Percentiles rank a stretch among this genome's conserved stretches.
These are phyloP conservation scores for Fusarium sp. DNA, from an alignment of 2,329 filamentous ascomycete genomes.

Conservation along the genomic window DNA sequence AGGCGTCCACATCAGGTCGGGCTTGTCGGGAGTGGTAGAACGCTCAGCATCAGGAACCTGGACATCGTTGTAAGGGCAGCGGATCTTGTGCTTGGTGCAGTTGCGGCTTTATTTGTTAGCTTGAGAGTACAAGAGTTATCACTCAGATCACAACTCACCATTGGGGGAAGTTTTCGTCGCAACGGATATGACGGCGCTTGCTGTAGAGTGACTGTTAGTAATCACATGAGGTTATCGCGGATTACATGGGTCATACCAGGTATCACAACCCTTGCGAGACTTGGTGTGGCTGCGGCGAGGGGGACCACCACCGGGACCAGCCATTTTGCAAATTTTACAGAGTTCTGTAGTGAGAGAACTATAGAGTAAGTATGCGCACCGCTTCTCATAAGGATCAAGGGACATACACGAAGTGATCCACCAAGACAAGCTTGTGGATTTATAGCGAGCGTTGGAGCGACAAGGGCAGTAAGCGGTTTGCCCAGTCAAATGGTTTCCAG, in stretches of 20 bases:
- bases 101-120: slow-evolving; percentile 77
- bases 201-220: slow-evolving; percentile 49
- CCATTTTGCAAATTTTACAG: slow-evolving; percentile 71
- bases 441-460: slow-evolving; percentile 57
- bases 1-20: slow-evolving; percentile 85
- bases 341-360: slow-evolving; percentile 52
- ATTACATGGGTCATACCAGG: slow-evolving; percentile 69
- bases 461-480: slow-evolving; percentile 30
- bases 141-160: slow-evolving; percentile 72
- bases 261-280: slow-evolving; percentile 97
- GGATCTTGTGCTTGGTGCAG: slow-evolving; percentile 98
- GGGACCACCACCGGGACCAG: slow-evolving; percentile 93
- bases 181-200: slow-evolving; percentile 97
- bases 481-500: slow-evolving; percentile 31
- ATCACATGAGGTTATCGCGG: background rate
- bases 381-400: slow-evolving; percentile 2
- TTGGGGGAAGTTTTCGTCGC: slow-evolving; percentile 97
- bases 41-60: slow-evolving; percentile 73
- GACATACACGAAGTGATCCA: slow-evolving; percentile 52
- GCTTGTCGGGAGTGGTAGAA: slow-evolving; percentile 71
- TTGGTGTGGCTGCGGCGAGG: slow-evolving; percentile 94
- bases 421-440: slow-evolving; percentile 49
- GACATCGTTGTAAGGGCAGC: slow-evolving; percentile 96
- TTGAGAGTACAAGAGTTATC: background rate
- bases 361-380: slow-evolving; percentile 30